These are phyloP conservation scores for Cynara cardunculus DNA, from an alignment of 129 eudicot species.

Conservation along the genomic window DNA sequence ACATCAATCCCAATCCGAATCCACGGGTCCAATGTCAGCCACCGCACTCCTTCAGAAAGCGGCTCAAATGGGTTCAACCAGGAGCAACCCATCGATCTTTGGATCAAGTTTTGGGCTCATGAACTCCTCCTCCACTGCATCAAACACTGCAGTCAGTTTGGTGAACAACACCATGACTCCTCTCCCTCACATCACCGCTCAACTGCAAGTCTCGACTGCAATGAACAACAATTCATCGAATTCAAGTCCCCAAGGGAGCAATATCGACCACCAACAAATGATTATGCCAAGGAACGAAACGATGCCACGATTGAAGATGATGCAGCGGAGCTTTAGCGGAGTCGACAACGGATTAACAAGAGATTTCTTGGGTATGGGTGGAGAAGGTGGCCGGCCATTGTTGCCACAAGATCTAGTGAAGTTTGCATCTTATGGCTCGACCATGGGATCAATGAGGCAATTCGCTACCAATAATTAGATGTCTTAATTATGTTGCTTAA, in stretches of 20 bases:
- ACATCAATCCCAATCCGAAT: constrained; percentile 26
- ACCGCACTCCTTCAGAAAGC: constrained; percentile 94
- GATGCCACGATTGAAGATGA: constrained; percentile 31
- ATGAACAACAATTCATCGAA: constrained; percentile 20
- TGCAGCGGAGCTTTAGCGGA: constrained; percentile 33
- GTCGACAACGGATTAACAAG: constrained; percentile 52
- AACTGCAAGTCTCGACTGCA: constrained; percentile 21
- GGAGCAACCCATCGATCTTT: constrained; percentile 55
- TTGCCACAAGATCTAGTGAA: constrained; percentile 75
- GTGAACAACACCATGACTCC: constrained; percentile 24
- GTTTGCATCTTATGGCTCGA: constrained; percentile 73
- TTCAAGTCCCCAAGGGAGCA: constrained; percentile 31
- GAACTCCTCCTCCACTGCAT: constrained; percentile 40
- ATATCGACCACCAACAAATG: constrained; percentile 36
- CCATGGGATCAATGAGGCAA: constrained; percentile 72
- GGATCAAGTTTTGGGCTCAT: constrained; percentile 68
- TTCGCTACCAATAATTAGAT: constrained; percentile 43
- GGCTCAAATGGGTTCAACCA: constrained; percentile 88
- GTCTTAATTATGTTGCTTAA: constrained; percentile 19
- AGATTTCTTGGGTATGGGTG: constrained; percentile 83
- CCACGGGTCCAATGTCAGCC: constrained; percentile 77
- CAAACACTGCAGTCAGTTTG: constrained; percentile 34
- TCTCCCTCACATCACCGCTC: constrained; percentile 26
- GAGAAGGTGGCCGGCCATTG: constrained; percentile 69
- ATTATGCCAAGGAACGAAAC: constrained; percentile 30